phyloP scores from a whole-genome alignment of 2,329 filamentous ascomycete species.

The Ophiostoma sp. region DNA sequence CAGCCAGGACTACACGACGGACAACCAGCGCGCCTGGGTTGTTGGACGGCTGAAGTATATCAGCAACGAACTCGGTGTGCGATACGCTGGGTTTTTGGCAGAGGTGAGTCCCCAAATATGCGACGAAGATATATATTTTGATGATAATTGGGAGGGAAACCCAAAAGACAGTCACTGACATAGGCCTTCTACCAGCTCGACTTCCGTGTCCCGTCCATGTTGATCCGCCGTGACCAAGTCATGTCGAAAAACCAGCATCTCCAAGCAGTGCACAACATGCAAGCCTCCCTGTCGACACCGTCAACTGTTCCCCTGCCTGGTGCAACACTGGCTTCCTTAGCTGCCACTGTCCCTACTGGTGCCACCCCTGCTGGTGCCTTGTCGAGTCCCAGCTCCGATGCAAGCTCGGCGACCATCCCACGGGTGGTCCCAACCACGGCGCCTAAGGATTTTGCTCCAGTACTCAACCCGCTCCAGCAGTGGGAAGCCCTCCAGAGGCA shows the following conservation, averaged over 20 bases:
- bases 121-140: not conserved
- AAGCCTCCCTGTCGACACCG: slow-evolving; percentile 38
- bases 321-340: not conserved
- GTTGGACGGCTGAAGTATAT: slow-evolving; percentile 56
- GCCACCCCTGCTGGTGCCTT: not conserved
- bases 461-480: slow-evolving; percentile 49
- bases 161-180: too few relatives aligned
- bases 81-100: slow-evolving; percentile 57
- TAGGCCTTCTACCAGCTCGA: slow-evolving; percentile 57
- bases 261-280: slow-evolving; percentile 35
- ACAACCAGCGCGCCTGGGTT: slow-evolving; percentile 58
- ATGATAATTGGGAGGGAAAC: too few relatives aligned
- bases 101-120: slow-evolving; percentile 47
- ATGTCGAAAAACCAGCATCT: slow-evolving; percentile 49
- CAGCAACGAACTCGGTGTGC: slow-evolving; percentile 56
- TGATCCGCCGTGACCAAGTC: slow-evolving; percentile 56
- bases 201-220: slow-evolving; percentile 62
- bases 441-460: not conserved
- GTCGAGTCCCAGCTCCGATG: not conserved
- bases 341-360: too few relatives aligned
- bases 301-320: not conserved
- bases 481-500: slow-evolving; percentile 50
- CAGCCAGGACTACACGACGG: slow-evolving; percentile 60
- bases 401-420: not conserved
- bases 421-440: not conserved